Evolutionary conservation across 352 stramenopile species (phyloP), one percentile per base, ranked within the genome.

Genomic region (Globisporangium emineosum): DNA sequence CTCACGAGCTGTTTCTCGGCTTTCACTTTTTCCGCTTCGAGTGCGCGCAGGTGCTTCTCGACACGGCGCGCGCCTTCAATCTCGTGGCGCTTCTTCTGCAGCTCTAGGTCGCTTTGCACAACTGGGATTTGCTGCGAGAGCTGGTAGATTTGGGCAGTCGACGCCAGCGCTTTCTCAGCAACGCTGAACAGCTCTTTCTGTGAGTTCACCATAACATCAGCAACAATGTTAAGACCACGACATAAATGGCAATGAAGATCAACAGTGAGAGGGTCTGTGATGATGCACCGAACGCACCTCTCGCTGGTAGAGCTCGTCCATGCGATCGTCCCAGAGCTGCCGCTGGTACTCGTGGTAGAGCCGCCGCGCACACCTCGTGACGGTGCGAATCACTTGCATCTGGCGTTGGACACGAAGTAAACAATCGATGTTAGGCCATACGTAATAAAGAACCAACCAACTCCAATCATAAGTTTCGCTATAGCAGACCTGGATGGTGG

Each of bases 281-380:
- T 5, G 32, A 17, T 30, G 25, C 5, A 17, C 13, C 50, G 29
- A 37, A 53, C 72, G 27, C 43, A 76, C 68, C 61, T 86, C 77
- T 50, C 68, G 62, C 6, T 51, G 58, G 15, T 75, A 62, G 4
- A 91, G 53, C 27, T 81, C 67, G 7, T 78, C 72, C n/a, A 90
- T 76, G 27, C 87, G 57, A 29, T 79, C 68, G 63, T 94, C 86
- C 86, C 86, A 94, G 8, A 94, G 65, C 54, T 86, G 76, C 0
- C 84, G 77, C 68, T 94, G 86, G 51, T 94, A 93, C 57, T 94
- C 84, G 27, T 90, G 81, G 49, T 75, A 94, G 3, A 93, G 53
- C 5, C 76, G 71, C 27, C 81, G 65, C 0, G 84, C 84, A 33
- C 81, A 89, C 2, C 86, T 59, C 10, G 88, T 76, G 9, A 90